phyloP scores from a whole-genome alignment of 2,329 filamentous ascomycete genomes.

The Microdochium nivale region DNA sequence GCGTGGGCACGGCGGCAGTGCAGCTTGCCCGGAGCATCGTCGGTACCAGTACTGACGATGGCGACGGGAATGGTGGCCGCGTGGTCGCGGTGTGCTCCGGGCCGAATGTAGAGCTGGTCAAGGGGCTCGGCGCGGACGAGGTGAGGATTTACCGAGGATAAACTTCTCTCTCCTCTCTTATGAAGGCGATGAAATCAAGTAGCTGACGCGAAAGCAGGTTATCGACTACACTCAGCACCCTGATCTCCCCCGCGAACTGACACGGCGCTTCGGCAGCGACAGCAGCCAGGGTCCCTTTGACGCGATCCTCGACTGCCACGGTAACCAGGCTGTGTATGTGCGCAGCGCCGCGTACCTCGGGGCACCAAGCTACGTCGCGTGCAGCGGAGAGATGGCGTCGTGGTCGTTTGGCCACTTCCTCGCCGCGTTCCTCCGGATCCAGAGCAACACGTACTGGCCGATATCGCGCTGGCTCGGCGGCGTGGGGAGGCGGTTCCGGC shows the following conservation, averaged over 20 bases:
- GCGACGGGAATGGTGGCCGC: conserved; percentile 28
- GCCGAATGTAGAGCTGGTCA: conserved; percentile 35
- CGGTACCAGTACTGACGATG: background rate
- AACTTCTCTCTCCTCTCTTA: background rate
- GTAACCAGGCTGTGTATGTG: conserved; percentile 35
- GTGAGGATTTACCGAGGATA: too few species aligned
- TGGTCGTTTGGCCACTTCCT: conserved; percentile 20
- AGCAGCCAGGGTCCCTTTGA: conserved; percentile 23
- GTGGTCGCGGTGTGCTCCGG: conserved; percentile 40
- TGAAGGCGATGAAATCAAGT: too few species aligned
- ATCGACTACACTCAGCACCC: conserved; percentile 31
- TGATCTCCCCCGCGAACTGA: conserved; percentile 25
- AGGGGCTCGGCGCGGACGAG: conserved; percentile 36
- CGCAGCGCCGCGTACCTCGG: conserved; percentile 29
- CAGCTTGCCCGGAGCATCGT: conserved; percentile 27
- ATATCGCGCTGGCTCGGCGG: conserved; percentile 24
- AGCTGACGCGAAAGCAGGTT: too few species aligned
- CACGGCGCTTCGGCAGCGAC: conserved; percentile 17
- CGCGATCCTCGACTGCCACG: conserved; percentile 40
- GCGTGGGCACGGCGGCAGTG: conserved; percentile 35
- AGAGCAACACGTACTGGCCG: conserved; percentile 29
- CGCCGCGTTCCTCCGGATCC: conserved; percentile 21
- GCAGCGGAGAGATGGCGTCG: conserved; percentile 27
- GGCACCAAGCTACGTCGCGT: conserved; percentile 29
- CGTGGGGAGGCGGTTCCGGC: conserved; percentile 24